Evolutionary conservation across 2,329 filamentous ascomycete species (phyloP).

Genomic region (Colletotrichum destructivum): DNA sequence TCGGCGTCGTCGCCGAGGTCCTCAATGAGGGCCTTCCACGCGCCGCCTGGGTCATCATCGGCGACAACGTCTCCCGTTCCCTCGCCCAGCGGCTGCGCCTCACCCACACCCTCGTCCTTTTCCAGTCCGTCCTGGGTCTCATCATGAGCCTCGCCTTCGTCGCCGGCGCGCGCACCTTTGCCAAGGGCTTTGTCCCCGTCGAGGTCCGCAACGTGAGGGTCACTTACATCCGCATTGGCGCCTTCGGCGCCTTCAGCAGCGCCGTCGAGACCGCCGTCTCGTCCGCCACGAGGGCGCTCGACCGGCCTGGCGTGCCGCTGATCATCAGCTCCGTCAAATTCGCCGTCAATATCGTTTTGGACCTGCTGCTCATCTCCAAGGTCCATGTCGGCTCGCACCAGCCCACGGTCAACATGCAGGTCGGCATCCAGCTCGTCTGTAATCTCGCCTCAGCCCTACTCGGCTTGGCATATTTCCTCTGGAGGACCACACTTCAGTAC

Average conservation of each 20-base stretch:
- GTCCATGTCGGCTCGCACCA: conserved; percentile 70
- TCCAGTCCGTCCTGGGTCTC: conserved; percentile 67
- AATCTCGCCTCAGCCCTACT: conserved; percentile 67
- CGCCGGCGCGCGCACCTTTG: conserved; percentile 67
- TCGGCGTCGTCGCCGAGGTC: conserved; percentile 76
- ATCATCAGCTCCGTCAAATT: conserved; percentile 77
- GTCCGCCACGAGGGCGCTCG: conserved; percentile 74
- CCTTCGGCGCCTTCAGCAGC: conserved; percentile 74
- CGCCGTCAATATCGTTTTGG: conserved; percentile 75
- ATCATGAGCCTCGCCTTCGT: conserved; percentile 74
- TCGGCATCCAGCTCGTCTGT: conserved; percentile 73
- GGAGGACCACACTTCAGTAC: conserved; percentile 52
- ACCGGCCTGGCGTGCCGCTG: conserved; percentile 78
- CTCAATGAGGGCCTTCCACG: conserved; percentile 81
- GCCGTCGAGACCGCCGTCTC: conserved; percentile 76
- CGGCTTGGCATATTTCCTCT: conserved; percentile 74
- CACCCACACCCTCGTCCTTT: conserved; percentile 74
- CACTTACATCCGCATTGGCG: conserved; percentile 75
- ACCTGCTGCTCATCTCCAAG: conserved; percentile 76
- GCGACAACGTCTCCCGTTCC: conserved; percentile 71
- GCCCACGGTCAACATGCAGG: conserved; percentile 76
- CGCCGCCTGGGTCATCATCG: conserved; percentile 78
- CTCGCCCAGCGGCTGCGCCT: conserved; percentile 68
- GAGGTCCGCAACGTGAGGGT: conserved; percentile 71
- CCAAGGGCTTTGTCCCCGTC: conserved; percentile 73